phyloP scores from a whole-genome alignment of 768 basidiomycete genomes.

The Tulasnella calospora region DNA sequence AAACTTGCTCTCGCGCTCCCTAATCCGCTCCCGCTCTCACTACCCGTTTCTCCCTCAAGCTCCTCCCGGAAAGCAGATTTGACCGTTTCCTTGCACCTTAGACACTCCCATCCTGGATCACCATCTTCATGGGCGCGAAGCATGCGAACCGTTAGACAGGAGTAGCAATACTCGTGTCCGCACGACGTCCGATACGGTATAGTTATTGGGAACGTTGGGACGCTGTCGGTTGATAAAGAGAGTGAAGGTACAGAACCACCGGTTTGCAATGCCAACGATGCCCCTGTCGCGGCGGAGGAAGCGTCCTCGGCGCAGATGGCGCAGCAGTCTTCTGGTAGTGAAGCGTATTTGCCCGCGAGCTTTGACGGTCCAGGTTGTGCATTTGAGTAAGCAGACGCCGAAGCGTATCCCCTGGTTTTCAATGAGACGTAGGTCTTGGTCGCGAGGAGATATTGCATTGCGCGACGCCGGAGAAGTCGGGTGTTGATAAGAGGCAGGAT shows the following conservation, averaged over 20 bases:
- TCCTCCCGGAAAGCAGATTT: slow-evolving; percentile 57
- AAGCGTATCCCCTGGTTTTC: neutral
- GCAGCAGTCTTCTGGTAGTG: slow-evolving; percentile 70
- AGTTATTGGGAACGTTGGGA: slow-evolving; percentile 59
- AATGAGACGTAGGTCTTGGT: neutral
- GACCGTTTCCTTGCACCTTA: slow-evolving; percentile 65
- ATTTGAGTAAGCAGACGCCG: neutral
- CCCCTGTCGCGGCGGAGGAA: slow-evolving; percentile 36
- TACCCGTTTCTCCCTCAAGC: slow-evolving; percentile 37
- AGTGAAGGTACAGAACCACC: neutral
- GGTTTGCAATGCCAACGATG: neutral
- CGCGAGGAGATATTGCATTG: slow-evolving; percentile 39
- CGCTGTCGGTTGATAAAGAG: slow-evolving; percentile 24
- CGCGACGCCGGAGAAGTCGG: slow-evolving; percentile 55
- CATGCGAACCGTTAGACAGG: slow-evolving; percentile 82
- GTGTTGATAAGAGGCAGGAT: slow-evolving; percentile 78
- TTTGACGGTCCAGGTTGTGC: neutral
- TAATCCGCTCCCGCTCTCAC: neutral
- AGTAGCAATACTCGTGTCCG: slow-evolving; percentile 87
- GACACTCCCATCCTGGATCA: slow-evolving; percentile 68
- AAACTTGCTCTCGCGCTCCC: neutral
- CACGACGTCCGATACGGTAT: slow-evolving; percentile 81
- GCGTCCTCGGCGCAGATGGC: slow-evolving; percentile 85
- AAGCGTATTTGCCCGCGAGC: slow-evolving; percentile 56
- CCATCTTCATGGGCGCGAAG: slow-evolving; percentile 57